Evolutionary conservation across 31 red algal species (phyloP).

Genomic region (Pterothamnion heteromorphum): DNA sequence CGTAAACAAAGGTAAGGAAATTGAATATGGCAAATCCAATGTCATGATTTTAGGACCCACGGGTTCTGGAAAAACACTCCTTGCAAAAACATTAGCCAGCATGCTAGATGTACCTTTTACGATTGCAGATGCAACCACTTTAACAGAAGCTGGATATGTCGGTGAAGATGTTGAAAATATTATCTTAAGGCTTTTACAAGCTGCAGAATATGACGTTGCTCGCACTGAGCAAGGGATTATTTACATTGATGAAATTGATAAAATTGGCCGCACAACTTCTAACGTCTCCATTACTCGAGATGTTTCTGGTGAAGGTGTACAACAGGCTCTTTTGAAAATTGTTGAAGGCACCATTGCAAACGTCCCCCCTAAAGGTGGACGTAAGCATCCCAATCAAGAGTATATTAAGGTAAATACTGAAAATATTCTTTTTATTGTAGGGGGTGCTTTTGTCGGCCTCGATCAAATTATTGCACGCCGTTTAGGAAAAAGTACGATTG

Average conservation of each 20-base stretch:
- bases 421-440: constrained; percentile 93
- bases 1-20: constrained; percentile 28
- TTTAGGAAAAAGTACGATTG: constrained; percentile 58
- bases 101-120: constrained; percentile 79
- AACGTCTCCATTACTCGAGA: constrained; percentile 83
- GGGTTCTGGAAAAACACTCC: constrained; percentile 85
- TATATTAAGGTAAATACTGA: constrained; percentile 76
- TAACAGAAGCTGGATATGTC: constrained; percentile 90
- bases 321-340: constrained; percentile 96
- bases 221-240: constrained; percentile 80
- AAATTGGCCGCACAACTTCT: constrained; percentile 69
- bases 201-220: constrained; percentile 76
- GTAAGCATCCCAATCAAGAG: constrained; percentile 86
- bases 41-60: constrained; percentile 83
- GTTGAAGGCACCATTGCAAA: constrained; percentile 81
- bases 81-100: constrained; percentile 86
- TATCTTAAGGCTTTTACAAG: constrained; percentile 79
- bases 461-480: constrained; percentile 74
- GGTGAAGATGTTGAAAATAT: constrained; percentile 95
- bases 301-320: constrained; percentile 90
- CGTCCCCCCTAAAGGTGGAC: constrained; percentile 73
- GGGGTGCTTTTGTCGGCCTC: constrained; percentile 82
- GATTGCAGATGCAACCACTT: constrained; percentile 86
- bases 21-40: constrained; percentile 89
- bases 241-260: constrained; percentile 97